Base-by-base conservation (phyloP, 176 grass and related monocot genomes). In the Canna indica region DNA sequence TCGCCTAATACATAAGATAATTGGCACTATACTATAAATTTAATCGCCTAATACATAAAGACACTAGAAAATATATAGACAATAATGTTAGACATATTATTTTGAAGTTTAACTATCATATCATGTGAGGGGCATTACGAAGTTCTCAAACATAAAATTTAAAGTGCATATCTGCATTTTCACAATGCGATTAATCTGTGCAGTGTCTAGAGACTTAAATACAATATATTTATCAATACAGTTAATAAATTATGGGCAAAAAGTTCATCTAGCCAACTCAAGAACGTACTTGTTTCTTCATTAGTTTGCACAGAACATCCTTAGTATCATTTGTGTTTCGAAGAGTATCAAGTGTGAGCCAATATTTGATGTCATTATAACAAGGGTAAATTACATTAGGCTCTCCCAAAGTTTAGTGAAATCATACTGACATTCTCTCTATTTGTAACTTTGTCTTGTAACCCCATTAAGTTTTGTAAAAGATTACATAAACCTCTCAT, bases 351-450 rank as follows among this genome's bases (percentile, higher is more conserved):
- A 85, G 22, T 82, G 64, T 2, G 93, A 91, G 11, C 93, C 88
- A 0, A 96, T 90, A 68, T 96, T 96, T n/a, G 88, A 91, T 24
- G 93, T 96, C 85, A 96, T 91, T 75, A 96, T 96, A 18, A 96
- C 75, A 63, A 96, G 83, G 78, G 85, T 88, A 70, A n/a, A n/a
- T n/a, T 96, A 87, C 30, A 79, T 89, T 42, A 96, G 91, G 72
- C 86, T 96, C n/a, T n/a, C n/a, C n/a, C n/a, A n/a, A n/a, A n/a
- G n/a, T n/a, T n/a, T n/a, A n/a, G n/a, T n/a, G n/a, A n/a, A n/a
- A n/a, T n/a, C n/a, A n/a, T n/a, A n/a, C n/a, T n/a, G n/a, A n/a
- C n/a, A n/a, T n/a, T n/a, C n/a, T n/a, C n/a, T n/a, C n/a, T n/a
- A n/a, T n/a, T n/a, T n/a, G n/a, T n/a, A n/a, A n/a, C n/a, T n/a